Evolutionary conservation across 2,329 filamentous ascomycete genomes (phyloP).

Genomic region (Fusarium metavorans): DNA sequence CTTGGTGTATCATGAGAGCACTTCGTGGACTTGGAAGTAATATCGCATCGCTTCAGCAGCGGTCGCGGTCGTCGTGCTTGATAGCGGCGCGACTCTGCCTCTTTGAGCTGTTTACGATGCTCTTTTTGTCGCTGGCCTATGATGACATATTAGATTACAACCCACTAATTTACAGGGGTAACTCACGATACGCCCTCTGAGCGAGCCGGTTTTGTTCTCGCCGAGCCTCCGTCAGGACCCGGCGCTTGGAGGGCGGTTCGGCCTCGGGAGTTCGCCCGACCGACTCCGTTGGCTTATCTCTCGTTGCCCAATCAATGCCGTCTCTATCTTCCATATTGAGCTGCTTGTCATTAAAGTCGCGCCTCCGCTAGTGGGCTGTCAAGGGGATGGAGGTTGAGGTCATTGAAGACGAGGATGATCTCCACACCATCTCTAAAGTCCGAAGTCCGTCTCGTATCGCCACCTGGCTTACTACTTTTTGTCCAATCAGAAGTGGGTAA

Average conservation of each 20-base stretch:
- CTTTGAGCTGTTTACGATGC: neutral
- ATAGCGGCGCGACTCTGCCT: neutral
- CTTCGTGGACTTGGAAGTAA: neutral
- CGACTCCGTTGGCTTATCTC: neutral
- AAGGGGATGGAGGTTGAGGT: neutral
- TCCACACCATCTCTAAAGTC: neutral
- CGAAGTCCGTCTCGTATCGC: neutral
- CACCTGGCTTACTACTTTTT: constrained; percentile 36
- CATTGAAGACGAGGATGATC: neutral
- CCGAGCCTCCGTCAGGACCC: constrained; percentile 36
- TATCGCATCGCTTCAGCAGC: neutral
- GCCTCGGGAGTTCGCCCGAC: neutral
- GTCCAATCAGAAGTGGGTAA: constrained; percentile 18
- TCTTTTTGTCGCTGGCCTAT: constrained; percentile 38
- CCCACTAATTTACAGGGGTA: neutral
- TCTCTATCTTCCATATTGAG: neutral
- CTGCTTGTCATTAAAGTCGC: neutral
- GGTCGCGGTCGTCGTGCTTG: neutral
- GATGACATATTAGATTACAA: neutral
- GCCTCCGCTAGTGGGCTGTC: neutral
- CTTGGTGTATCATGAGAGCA: accelerated
- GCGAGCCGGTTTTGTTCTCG: constrained; percentile 44
- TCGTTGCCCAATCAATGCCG: neutral
- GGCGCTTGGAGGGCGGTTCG: neutral
- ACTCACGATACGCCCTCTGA: constrained; percentile 41